Percentiles rank a stretch among this genome's conserved stretches.
These are phyloP conservation scores for Pezicula neosporulosa DNA, from an alignment of 2,329 filamentous ascomycete genomes.

Conservation along the genomic window DNA sequence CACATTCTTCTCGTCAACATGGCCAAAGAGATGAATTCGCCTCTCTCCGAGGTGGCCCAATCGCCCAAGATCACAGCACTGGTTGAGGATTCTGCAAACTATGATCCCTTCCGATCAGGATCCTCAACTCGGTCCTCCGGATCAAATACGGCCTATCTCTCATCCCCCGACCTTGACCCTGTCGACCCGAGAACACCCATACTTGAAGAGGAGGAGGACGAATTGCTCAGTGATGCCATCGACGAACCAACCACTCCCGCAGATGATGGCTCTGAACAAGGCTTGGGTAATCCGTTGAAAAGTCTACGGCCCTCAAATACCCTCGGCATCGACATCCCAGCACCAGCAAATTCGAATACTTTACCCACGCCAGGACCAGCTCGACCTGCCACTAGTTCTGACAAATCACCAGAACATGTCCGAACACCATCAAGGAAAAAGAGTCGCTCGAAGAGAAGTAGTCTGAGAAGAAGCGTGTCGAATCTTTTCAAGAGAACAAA, in stretches of 20 bases:
- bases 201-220: conserved; percentile 50
- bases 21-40: no score
- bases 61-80: no score
- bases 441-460: conserved; percentile 9
- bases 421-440: conserved; percentile 6
- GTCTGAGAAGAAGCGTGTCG: conserved; percentile 14
- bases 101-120: no score
- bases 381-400: neutral
- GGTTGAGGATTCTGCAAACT: no score
- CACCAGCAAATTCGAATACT: neutral
- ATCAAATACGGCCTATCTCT: conserved; percentile 12
- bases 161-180: conserved; percentile 28
- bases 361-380: neutral
- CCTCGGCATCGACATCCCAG: conserved; percentile 2
- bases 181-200: conserved; percentile 50
- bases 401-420: neutral
- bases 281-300: conserved; percentile 37
- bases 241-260: conserved; percentile 61
- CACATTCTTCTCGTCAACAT: no score
- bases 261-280: conserved; percentile 53
- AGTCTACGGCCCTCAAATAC: conserved; percentile 1
- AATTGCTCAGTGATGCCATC: conserved; percentile 55
- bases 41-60: no score
- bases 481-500: conserved; percentile 17
- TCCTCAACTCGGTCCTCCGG: no score